A percentile compares a stretch with the other conserved stretches of the same genome.
These are phyloP conservation scores for Rhizopogon rudus DNA, from an alignment of 768 basidiomycete genomes.

Conservation along the genomic window DNA sequence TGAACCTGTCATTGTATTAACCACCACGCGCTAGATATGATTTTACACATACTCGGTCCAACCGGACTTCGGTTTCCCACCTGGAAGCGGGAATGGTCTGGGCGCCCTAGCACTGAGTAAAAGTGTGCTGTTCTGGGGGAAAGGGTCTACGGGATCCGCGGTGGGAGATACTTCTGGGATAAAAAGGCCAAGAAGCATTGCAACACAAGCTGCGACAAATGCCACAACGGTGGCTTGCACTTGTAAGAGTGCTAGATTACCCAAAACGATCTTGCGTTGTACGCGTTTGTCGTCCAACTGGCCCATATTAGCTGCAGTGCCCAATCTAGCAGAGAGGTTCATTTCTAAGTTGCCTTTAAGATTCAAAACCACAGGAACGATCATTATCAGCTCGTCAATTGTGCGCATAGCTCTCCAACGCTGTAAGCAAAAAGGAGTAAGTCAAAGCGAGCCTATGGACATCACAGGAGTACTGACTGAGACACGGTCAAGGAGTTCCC, in stretches of 20 bases:
- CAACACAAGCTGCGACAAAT: conserved; percentile 75
- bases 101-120: conserved; percentile 13
- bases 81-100: conserved; percentile 18
- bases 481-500: conserved; percentile 82
- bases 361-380: conserved; percentile 90
- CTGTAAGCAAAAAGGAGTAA: conserved; percentile 29
- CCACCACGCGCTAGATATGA: neutral
- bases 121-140: conserved; percentile 9
- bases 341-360: conserved; percentile 99
- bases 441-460: conserved; percentile 1
- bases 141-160: conserved; percentile 1
- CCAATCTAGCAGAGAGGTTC: conserved; percentile 95
- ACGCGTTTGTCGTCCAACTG: conserved; percentile 70
- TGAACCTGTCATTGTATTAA: conserved; percentile 44
- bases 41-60: conserved; percentile 30
- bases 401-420: conserved; percentile 85
- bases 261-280: conserved; percentile 64
- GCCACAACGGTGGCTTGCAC: conserved; percentile 92
- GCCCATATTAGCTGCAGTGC: conserved; percentile 92
- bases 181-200: conserved; percentile 65
- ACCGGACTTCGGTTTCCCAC: conserved; percentile 31
- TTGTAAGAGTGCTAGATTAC: conserved; percentile 84
- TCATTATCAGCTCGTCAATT: conserved; percentile 94
- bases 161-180: conserved; percentile 34
- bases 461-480: conserved; percentile 48